Conservation (phyloP, 2,329 filamentous ascomycete genomes). For the Colletotrichum gigasporum region DNA sequence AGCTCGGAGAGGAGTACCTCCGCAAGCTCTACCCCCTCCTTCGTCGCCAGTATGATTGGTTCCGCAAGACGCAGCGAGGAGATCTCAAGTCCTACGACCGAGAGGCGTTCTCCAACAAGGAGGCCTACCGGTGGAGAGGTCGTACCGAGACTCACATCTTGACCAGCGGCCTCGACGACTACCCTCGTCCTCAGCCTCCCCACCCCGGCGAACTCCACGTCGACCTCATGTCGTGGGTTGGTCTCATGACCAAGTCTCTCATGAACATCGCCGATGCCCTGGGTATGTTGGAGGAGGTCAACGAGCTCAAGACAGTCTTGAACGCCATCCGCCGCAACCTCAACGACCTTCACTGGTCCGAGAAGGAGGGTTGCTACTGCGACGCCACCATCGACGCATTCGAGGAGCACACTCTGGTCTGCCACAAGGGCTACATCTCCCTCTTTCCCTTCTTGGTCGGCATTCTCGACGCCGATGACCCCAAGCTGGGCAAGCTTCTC, state of each 20-base stretch:
- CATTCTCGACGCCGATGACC: slow-evolving; percentile 77
- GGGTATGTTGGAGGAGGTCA: slow-evolving; percentile 79
- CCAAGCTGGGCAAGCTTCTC: slow-evolving; percentile 77
- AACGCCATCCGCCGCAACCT: slow-evolving; percentile 86
- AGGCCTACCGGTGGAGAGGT: slow-evolving; percentile 95
- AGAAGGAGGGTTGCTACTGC: slow-evolving; percentile 84
- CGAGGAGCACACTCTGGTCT: slow-evolving; percentile 89
- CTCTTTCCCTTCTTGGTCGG: slow-evolving; percentile 93
- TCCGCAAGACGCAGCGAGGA: slow-evolving; percentile 88
- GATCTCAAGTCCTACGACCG: slow-evolving; percentile 93
- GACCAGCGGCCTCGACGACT: slow-evolving; percentile 95
- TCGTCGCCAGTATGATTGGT: slow-evolving; percentile 93
- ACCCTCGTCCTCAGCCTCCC: slow-evolving; percentile 91
- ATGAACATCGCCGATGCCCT: slow-evolving; percentile 80
- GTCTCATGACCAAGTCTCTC: slow-evolving; percentile 92
- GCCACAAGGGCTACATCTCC: slow-evolving; percentile 96
- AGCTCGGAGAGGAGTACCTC: slow-evolving; percentile 76
- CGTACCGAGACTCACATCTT: slow-evolving; percentile 87
- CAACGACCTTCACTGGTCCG: slow-evolving; percentile 92
- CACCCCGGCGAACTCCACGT: slow-evolving; percentile 96
- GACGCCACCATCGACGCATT: slow-evolving; percentile 96
- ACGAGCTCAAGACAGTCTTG: slow-evolving; percentile 76
- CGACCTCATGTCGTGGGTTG: slow-evolving; percentile 95
- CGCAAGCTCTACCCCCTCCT: slow-evolving; percentile 85
- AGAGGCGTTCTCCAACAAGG: slow-evolving; percentile 85